phyloP scores from a whole-genome alignment of 2,329 filamentous ascomycete genomes.

The Pseudogymnoascus sp. region DNA sequence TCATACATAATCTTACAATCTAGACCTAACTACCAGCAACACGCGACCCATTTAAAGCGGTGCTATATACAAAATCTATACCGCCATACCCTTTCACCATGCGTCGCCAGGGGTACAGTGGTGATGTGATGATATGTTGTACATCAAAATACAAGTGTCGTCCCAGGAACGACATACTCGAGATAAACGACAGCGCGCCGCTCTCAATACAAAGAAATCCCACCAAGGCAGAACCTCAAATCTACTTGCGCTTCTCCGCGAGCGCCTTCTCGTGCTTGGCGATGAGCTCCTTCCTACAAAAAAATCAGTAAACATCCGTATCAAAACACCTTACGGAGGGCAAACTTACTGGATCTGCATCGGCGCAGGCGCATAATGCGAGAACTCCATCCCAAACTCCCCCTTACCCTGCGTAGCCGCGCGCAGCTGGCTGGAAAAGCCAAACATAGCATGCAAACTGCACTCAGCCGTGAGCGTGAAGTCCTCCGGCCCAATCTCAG shows the following conservation, averaged over 20 bases:
- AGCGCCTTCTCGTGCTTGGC: slow-evolving; percentile 59
- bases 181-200: not conserved
- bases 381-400: slow-evolving; percentile 98
- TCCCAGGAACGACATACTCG: not conserved
- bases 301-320: not conserved
- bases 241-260: slow-evolving; percentile 39
- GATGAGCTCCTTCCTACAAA: slow-evolving; percentile 51
- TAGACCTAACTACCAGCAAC: slow-evolving; percentile 1
- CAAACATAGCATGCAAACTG: slow-evolving; percentile 95
- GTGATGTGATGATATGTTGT: slow-evolving; percentile 6
- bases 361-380: slow-evolving; percentile 82
- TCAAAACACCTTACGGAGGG: not conserved
- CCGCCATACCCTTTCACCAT: not conserved
- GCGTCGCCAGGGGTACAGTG: not conserved
- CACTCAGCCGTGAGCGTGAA: slow-evolving; percentile 90
- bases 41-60: not conserved
- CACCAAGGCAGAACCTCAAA: not conserved
- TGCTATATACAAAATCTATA: slow-evolving; percentile 7
- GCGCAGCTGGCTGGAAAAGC: slow-evolving; percentile 82
- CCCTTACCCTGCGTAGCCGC: slow-evolving; percentile 97
- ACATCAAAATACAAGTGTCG: slow-evolving; percentile 6
- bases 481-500: slow-evolving; percentile 86
- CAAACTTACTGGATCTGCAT: slow-evolving; percentile 74
- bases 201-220: slow-evolving; percentile 1
- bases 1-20: slow-evolving; percentile 7